Evolutionary conservation across 2,329 filamentous ascomycete species (phyloP), one percentile per base, ranked within the genome.

Genomic region (Escovopsis sp.): DNA sequence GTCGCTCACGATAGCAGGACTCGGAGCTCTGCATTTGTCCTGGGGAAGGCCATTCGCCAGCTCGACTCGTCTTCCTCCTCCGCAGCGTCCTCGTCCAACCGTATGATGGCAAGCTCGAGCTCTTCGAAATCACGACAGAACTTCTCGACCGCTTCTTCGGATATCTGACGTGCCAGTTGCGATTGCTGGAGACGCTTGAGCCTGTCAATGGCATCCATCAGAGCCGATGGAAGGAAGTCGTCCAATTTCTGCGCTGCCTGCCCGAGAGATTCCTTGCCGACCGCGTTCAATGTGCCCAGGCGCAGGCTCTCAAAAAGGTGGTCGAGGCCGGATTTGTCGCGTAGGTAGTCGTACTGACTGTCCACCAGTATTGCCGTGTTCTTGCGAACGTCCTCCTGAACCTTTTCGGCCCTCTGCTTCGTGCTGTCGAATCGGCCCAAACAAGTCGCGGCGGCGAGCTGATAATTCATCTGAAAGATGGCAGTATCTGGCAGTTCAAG

Each of bases 121-220:
- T 65, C 61, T 48, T 72, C 84, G 57, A 96, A 98, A 47, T 90
- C 82, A 23, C 70, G 67, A 45, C 86, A 93, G 58, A 98, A 98
- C 35, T 63, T 68, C 45, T 84, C 77, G 1, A 86, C 82, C 0
- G 87, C 88, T 43, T 81, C 73, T 47, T 92, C 83, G 0, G 84
- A 90, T 33, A 94, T 72, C 32, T 76, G 66, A 33, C 83, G 72
- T 12, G 80, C 79, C 38, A 93, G 60, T 10, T 66, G 67, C 1
- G 80, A 72, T 48, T 83, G 81, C 41, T 80, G 76, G 2, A 98
- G 60, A 29, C 72, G 65, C 43, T 78, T 79, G 18, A 96, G 57
- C 40, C 85, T 83, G 34, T 90, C 81, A 46, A 83, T 76, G 3
- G 87, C 87, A 52, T 98, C 90, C 66, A 94, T 88, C 21, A 94